These are phyloP conservation scores for Aspergillus terreus DNA, from an alignment of 2,329 filamentous ascomycete species.

Conservation along the genomic window DNA sequence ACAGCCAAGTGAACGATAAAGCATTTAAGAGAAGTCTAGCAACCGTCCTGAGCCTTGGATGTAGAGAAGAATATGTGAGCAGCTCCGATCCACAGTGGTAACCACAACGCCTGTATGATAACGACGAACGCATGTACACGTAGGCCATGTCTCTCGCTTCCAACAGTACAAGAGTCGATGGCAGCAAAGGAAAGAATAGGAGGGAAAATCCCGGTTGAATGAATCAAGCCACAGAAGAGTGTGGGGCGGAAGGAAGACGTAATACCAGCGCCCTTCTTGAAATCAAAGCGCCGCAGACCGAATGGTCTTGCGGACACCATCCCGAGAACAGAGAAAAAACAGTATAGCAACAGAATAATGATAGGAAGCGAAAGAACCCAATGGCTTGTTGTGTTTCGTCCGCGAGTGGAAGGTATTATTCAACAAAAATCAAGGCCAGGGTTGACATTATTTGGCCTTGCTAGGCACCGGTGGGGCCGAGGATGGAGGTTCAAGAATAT, in stretches of 20 bases:
- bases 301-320: too few species aligned
- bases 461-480: slow-evolving; percentile 31
- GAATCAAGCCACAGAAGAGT: slow-evolving; percentile 3
- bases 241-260: slow-evolving; percentile 1
- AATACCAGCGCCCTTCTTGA: background rate
- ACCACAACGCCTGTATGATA: slow-evolving; percentile 17
- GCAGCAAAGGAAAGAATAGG: background rate
- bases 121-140: background rate
- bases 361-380: too few species aligned
- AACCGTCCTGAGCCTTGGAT: slow-evolving; percentile 9
- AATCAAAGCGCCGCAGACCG: slow-evolving; percentile 4
- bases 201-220: background rate
- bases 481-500: slow-evolving; percentile 71
- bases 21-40: slow-evolving; percentile 11
- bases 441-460: slow-evolving; percentile 29
- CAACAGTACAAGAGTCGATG: background rate
- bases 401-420: slow-evolving; percentile 4
- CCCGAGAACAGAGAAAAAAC: too few species aligned
- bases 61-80: slow-evolving; percentile 8
- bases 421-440: background rate
- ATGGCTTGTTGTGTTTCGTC: too few species aligned
- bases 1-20: slow-evolving; percentile 6
- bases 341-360: too few species aligned
- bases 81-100: slow-evolving; percentile 9
- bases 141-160: background rate